phyloP scores from a whole-genome alignment of 352 stramenopile species.

The Phytophthora podocarpi region DNA sequence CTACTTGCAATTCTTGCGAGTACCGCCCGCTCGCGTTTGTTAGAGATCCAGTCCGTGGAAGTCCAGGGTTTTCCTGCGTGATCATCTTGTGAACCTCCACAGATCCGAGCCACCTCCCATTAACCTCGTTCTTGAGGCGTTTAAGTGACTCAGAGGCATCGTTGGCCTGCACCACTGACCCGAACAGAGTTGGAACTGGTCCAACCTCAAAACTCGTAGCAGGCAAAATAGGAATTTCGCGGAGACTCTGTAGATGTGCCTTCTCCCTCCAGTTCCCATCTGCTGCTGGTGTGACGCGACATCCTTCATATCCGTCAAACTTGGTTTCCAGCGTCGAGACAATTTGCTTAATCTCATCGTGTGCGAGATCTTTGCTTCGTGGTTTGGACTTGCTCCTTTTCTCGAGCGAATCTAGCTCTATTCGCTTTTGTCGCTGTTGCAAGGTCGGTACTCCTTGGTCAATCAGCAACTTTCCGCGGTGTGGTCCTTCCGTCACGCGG shows the following conservation, averaged over 20 bases:
- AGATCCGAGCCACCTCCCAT: constrained; percentile 67
- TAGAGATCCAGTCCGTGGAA: constrained; percentile 59
- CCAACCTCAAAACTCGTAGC: constrained; percentile 70
- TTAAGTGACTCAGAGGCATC: constrained; percentile 45
- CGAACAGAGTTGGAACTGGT: constrained; percentile 53
- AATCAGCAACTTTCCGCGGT: constrained; percentile 67
- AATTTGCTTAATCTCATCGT: constrained; percentile 65
- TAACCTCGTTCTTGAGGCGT: constrained; percentile 54
- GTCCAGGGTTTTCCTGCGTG: constrained; percentile 57
- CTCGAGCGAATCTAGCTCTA: constrained; percentile 64
- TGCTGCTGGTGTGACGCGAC: constrained; percentile 60
- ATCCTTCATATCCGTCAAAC: constrained; percentile 81
- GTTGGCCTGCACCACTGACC: constrained; percentile 43
- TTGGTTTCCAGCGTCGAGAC: constrained; percentile 64
- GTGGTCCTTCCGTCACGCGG: constrained; percentile 40
- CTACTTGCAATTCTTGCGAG: constrained; percentile 63
- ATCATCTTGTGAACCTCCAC: constrained; percentile 69
- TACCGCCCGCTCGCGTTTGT: constrained; percentile 82
- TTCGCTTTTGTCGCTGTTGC: constrained; percentile 72
- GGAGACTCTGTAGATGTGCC: constrained; percentile 53
- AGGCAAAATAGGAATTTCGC: constrained; percentile 69
- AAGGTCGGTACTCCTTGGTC: constrained; percentile 59
- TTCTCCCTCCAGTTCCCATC: constrained; percentile 66
- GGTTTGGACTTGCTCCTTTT: constrained; percentile 83
- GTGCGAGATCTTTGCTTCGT: constrained; percentile 61